These are phyloP conservation scores for Blastocystis sp. DNA, from an alignment of 352 stramenopile genomes.

Conservation along the genomic window DNA sequence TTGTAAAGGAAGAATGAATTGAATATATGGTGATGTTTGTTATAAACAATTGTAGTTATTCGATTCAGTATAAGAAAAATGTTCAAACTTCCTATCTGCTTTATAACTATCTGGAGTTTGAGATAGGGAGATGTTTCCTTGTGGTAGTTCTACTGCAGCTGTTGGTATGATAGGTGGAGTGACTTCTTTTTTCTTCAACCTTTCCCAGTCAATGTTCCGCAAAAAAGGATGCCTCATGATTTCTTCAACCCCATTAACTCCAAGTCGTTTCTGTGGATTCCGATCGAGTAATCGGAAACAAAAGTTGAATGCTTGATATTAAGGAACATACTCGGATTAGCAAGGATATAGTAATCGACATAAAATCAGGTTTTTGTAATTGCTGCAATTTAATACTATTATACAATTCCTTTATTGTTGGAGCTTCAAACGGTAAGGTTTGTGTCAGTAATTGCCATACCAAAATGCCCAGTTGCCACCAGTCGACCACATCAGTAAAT, in stretches of 20 bases:
- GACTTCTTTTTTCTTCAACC: not conserved
- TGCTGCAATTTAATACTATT: not conserved
- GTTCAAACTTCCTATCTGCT: not conserved
- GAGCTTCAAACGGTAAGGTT: constrained; percentile 76
- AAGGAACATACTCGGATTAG: constrained; percentile 74
- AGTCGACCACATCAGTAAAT: constrained; percentile 76
- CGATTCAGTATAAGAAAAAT: not conserved
- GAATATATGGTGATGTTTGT: too few relatives aligned
- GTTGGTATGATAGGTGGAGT: not conserved
- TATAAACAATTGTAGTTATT: too few relatives aligned
- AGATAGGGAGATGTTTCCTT: not conserved
- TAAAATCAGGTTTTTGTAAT: constrained; percentile 29
- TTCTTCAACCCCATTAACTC: constrained; percentile 73
- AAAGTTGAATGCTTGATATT: constrained; percentile 19
- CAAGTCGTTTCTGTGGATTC: constrained; percentile 76
- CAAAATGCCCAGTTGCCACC: constrained; percentile 79
- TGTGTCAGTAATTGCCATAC: constrained; percentile 81
- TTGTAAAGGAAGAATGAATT: too few relatives aligned
- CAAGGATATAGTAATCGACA: constrained; percentile 65
- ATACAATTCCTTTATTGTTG: constrained; percentile 66
- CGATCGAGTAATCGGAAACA: constrained; percentile 71
- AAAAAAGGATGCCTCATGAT: constrained; percentile 81
- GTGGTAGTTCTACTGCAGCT: not conserved
- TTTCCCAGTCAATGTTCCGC: constrained; percentile 74
- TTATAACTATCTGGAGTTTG: not conserved